Evolutionary conservation across 2,329 filamentous ascomycete species (phyloP).

Genomic region (Pseudonectria foliicola): DNA sequence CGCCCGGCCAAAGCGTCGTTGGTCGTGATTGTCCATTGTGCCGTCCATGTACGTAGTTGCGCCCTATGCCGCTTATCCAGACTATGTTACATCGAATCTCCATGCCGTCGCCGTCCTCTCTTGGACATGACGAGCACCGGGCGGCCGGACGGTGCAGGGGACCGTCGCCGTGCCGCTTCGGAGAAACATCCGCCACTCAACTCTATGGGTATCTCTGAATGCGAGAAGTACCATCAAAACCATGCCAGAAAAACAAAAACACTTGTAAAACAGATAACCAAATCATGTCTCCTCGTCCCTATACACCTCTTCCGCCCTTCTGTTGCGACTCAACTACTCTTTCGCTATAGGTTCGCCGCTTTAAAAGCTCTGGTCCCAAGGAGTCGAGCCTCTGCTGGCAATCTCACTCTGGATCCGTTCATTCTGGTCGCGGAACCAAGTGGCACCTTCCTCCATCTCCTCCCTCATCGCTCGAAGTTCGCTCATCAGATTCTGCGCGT

Average conservation of each 20-base stretch:
- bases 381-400: constrained; percentile 26
- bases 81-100: not conserved
- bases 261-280: not conserved
- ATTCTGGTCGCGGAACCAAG: constrained; percentile 41
- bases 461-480: constrained; percentile 36
- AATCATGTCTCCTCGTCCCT: too few species aligned
- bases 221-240: constrained; percentile 1
- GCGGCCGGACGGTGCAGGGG: not conserved
- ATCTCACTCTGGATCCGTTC: constrained; percentile 33
- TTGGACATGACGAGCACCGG: not conserved
- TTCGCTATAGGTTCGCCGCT: constrained; percentile 4
- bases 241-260: not conserved
- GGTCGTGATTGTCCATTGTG: too few species aligned
- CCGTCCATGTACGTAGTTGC: too few species aligned
- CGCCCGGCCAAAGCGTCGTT: not conserved
- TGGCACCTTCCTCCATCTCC: constrained; percentile 40
- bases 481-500: constrained; percentile 31
- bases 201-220: constrained; percentile 18
- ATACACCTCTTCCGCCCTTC: constrained; percentile 3
- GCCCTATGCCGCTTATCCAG: too few species aligned
- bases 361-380: constrained; percentile 27
- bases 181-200: constrained; percentile 15
- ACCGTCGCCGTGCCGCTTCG: not conserved
- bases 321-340: too few species aligned
- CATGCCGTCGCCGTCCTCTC: not conserved